These are phyloP conservation scores for Tylopilus plumbeoviolaceoides DNA, from an alignment of 768 basidiomycete genomes.

Conservation along the genomic window DNA sequence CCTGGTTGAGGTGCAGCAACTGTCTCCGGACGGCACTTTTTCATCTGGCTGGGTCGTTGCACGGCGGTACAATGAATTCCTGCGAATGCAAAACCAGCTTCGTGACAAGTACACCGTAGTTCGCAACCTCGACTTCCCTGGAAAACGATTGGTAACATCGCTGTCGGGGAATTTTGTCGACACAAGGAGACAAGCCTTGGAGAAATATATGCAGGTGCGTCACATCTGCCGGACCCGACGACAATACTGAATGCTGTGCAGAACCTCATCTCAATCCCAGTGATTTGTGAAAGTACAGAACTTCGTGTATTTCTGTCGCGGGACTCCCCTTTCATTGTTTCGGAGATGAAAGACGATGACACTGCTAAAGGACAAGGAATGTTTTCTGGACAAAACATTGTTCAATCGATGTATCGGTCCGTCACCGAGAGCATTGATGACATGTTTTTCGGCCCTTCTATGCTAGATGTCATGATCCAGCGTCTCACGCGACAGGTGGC, in stretches of 20 bases:
- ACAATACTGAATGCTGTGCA: slow-evolving; percentile 29
- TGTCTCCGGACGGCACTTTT: slow-evolving; percentile 73
- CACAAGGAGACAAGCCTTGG: slow-evolving; percentile 68
- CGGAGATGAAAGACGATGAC: slow-evolving; percentile 40
- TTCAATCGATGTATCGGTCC: slow-evolving; percentile 84
- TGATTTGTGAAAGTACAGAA: slow-evolving; percentile 78
- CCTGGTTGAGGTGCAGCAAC: slow-evolving; percentile 87
- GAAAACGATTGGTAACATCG: slow-evolving; percentile 87
- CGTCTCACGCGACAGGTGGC: slow-evolving; percentile 87
- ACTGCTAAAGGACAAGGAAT: slow-evolving; percentile 39
- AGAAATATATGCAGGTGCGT: slow-evolving; percentile 85
- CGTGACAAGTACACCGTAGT: slow-evolving; percentile 69
- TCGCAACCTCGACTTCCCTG: slow-evolving; percentile 81
- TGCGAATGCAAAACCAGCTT: slow-evolving; percentile 81
- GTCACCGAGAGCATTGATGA: slow-evolving; percentile 96
- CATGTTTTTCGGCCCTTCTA: slow-evolving; percentile 93
- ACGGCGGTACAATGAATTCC: slow-evolving; percentile 92
- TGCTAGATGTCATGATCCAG: slow-evolving; percentile 93
- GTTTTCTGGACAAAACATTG: slow-evolving; percentile 71
- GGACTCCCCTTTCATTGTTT: slow-evolving; percentile 75
- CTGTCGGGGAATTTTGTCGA: slow-evolving; percentile 88
- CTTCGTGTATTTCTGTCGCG: slow-evolving; percentile 84
- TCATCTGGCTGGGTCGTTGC: slow-evolving; percentile 91
- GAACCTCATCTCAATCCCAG: slow-evolving; percentile 69
- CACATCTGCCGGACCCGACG: neutral